Conservation (phyloP, 2,329 filamentous ascomycete genomes). For the Talaromyces amestolkiae region DNA sequence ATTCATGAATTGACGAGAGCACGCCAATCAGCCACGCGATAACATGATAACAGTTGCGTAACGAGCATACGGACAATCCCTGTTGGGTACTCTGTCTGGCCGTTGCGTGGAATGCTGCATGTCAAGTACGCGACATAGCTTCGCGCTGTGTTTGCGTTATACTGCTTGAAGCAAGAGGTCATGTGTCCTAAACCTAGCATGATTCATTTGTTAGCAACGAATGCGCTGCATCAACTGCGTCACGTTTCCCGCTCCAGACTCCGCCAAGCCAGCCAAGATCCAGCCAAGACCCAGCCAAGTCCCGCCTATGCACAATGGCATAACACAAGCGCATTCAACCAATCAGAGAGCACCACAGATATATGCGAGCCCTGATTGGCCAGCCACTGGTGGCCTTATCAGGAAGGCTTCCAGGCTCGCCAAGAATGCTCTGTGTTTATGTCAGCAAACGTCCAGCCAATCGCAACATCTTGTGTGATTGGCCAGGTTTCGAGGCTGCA, state of each 20-base stretch:
- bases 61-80: neutral
- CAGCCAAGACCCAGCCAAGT: neutral
- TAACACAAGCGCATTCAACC: neutral
- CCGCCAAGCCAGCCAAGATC: neutral
- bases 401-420: neutral
- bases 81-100: neutral
- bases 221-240: neutral
- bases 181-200: neutral
- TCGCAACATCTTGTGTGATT: neutral
- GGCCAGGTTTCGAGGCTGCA: slow-evolving; percentile 12
- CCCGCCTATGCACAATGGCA: neutral
- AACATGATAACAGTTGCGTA: neutral
- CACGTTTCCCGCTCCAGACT: neutral
- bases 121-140: too few species aligned
- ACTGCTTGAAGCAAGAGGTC: slow-evolving; percentile 7
- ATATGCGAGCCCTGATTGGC: neutral
- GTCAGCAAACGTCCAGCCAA: neutral
- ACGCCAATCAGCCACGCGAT: neutral
- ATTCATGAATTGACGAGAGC: too few species aligned
- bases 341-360: neutral
- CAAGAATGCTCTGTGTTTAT: neutral
- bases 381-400: neutral
- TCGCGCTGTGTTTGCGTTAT: neutral
- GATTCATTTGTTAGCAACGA: neutral
- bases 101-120: too few species aligned